Evolutionary conservation across 305 asterid genomes (phyloP), one percentile per base, ranked within the genome.

Genomic region (Rubia occidens): DNA sequence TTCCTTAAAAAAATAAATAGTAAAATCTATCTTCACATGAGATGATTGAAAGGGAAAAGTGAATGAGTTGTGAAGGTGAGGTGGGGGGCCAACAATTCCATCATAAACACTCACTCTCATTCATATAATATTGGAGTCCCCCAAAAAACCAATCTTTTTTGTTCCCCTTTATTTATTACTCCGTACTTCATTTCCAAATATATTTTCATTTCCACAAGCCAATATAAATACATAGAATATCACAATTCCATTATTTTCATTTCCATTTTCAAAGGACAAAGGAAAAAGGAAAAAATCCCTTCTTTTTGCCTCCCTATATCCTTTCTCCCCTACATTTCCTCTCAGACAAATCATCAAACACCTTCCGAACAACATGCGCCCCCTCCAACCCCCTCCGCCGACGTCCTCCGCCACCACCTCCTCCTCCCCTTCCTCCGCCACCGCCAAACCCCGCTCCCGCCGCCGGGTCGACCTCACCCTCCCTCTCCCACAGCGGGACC

Each of bases 311-410:
- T 17, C 55, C 17, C 55, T 1, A 14, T 49, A 14, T 10, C 2
- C 17, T 17, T 49, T 2, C 4, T 13, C 9, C 21, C 40, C 10
- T 62, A 15, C 66, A 61, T 61, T 59, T 59, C 39, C 44, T 14
- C 7, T 26, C 65, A 60, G 40, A 59, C 64, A 59, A 59, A 8
- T 59, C 6, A 59, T 21, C 65, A 14, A 60, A 29, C 44, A 60
- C 6, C 40, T 21, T 21, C 9, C 80, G 17, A 49, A 6, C 61
- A 80, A 54, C 82, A 89, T 89, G 95, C 85, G 81, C 70, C 85
- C 94, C 37, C 63, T 62, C 64, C 90, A 84, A 64, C 85, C 85
- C 45, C 85, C 90, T 11, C 77, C 83, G 18, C 61, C 85, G 21
- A 7, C 82, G 0, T 70, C 79, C 73, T 62, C 81, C 69, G 69